Conservation (phyloP, 768 basidiomycete species). For the Leccinum obscurum region DNA sequence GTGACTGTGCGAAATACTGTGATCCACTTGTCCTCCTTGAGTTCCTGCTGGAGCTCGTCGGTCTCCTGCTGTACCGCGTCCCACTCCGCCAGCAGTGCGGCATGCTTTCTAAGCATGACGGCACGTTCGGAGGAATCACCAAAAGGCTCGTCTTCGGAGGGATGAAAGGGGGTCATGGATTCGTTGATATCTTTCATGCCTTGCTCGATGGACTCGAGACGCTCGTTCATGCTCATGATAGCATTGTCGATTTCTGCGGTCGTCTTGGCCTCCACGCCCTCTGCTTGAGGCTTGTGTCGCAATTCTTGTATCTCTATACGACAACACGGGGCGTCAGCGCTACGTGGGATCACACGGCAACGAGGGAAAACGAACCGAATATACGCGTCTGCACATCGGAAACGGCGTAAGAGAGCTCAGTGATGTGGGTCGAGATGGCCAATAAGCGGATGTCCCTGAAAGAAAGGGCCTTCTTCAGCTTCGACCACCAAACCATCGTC, state of each 20-base stretch:
- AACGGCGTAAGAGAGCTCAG: slow-evolving; percentile 82
- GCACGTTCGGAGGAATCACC: slow-evolving; percentile 41
- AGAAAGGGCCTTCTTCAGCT: slow-evolving; percentile 27
- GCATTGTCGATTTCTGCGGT: slow-evolving; percentile 79
- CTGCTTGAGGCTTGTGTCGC: slow-evolving; percentile 79
- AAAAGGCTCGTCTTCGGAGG: slow-evolving; percentile 46
- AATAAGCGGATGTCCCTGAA: slow-evolving; percentile 72
- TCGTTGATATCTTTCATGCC: slow-evolving; percentile 72
- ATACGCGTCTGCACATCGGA: slow-evolving; percentile 91
- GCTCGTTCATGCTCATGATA: slow-evolving; percentile 76
- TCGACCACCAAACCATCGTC: slow-evolving; percentile 28
- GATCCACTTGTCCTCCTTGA: slow-evolving; percentile 97
- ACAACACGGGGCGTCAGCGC: slow-evolving; percentile 13
- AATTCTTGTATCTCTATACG: slow-evolving; percentile 85
- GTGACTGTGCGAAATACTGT: slow-evolving; percentile 92
- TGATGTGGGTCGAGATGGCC: slow-evolving; percentile 82
- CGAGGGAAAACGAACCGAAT: slow-evolving; percentile 55
- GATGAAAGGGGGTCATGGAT: slow-evolving; percentile 59
- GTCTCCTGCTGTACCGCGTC: slow-evolving; percentile 76
- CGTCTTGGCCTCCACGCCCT: slow-evolving; percentile 50
- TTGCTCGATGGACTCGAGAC: slow-evolving; percentile 68
- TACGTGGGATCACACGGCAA: slow-evolving; percentile 3
- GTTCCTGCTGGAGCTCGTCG: slow-evolving; percentile 81
- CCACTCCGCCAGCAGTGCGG: slow-evolving; percentile 76
- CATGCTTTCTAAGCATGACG: slow-evolving; percentile 70